These are phyloP conservation scores for Colletotrichum cordylinicola DNA, from an alignment of 2,329 filamentous ascomycete species.

Conservation along the genomic window DNA sequence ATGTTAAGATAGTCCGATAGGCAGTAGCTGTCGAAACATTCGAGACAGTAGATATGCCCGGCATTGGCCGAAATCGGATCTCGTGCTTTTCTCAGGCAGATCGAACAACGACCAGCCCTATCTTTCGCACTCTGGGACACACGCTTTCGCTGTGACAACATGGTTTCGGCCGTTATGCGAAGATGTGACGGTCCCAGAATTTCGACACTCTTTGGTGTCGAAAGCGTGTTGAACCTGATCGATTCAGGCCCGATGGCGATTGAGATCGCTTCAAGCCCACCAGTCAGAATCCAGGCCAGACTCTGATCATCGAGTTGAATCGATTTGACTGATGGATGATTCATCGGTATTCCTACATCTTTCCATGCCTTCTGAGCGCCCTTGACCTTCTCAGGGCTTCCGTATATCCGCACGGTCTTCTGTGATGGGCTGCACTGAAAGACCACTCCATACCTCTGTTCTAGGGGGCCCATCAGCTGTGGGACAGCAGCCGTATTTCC, in stretches of 20 bases:
- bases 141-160: conserved; percentile 7
- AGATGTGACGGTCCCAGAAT: conserved; percentile 27
- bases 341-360: conserved; percentile 29
- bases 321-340: background rate
- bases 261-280: conserved; percentile 34
- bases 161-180: conserved; percentile 23
- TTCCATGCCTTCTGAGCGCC: conserved; percentile 18
- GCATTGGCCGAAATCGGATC: conserved; percentile 39
- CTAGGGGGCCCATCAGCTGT: background rate
- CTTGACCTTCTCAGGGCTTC: conserved; percentile 22
- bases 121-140: background rate
- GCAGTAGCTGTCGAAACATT: conserved; percentile 44
- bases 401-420: conserved; percentile 34
- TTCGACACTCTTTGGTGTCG: conserved; percentile 36
- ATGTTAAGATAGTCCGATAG: background rate
- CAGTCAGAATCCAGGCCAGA: conserved; percentile 35
- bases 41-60: conserved; percentile 45
- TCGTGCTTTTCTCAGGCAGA: conserved; percentile 43
- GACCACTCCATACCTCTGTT: conserved; percentile 24
- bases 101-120: conserved; percentile 29
- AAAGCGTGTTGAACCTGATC: conserved; percentile 35
- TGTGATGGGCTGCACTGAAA: conserved; percentile 33
- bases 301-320: conserved; percentile 1
- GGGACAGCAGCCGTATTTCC: background rate
- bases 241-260: conserved; percentile 31